phyloP scores from a whole-genome alignment of 805 yeast species.

The Candida succiphila region DNA sequence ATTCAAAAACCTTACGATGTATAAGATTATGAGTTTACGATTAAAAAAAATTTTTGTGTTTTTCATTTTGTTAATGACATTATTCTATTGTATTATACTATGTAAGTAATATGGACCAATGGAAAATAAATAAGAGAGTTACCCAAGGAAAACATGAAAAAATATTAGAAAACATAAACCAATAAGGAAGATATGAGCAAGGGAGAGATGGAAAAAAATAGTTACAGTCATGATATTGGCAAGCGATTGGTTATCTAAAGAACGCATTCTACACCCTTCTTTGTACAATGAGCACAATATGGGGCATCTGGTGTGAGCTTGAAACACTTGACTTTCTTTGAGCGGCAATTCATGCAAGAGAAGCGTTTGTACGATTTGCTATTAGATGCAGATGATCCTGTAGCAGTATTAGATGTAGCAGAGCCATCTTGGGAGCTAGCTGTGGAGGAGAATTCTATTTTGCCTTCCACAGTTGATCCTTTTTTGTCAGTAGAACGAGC shows the following conservation, averaged over 20 bases:
- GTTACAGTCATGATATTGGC: too few species aligned
- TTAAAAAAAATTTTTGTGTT: too few species aligned
- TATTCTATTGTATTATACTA: not conserved
- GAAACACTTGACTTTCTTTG: slow-evolving; percentile 24
- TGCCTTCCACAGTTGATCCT: too few species aligned
- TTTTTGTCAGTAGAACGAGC: too few species aligned
- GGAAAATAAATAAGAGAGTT: too few species aligned
- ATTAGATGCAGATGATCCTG: slow-evolving; percentile 2
- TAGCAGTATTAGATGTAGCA: too few species aligned
- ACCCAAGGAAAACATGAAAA: not conserved
- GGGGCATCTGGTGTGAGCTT: slow-evolving; percentile 13
- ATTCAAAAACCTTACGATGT: not conserved
- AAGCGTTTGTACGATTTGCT: slow-evolving; percentile 20
- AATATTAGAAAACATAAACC: too few species aligned
- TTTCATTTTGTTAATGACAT: not conserved
- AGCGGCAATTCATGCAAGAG: slow-evolving; percentile 22
- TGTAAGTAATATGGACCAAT: not conserved
- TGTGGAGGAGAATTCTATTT: too few species aligned
- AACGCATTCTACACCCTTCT: slow-evolving; percentile 18
- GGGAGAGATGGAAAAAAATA: too few species aligned
- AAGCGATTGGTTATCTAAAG: slow-evolving; percentile 1
- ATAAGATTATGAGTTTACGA: not conserved
- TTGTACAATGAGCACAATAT: slow-evolving; percentile 19
- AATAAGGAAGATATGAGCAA: too few species aligned
- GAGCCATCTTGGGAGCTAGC: too few species aligned